Conservation (phyloP, 2,329 filamentous ascomycete genomes). For the Chlorencoelia australis region DNA sequence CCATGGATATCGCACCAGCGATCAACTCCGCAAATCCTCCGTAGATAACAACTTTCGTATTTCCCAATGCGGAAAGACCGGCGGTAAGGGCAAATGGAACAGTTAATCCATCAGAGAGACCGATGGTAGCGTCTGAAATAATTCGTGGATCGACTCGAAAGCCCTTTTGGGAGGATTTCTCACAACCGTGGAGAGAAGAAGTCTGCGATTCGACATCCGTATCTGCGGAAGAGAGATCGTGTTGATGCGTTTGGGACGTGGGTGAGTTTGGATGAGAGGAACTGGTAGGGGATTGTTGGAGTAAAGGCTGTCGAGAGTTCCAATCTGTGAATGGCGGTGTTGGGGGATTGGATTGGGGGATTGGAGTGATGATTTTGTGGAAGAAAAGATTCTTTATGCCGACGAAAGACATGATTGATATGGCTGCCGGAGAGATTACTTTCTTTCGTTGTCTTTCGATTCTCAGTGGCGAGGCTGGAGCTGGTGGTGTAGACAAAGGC, state of each 20-base stretch:
- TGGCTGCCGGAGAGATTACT: too few relatives aligned
- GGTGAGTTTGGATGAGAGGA: background rate
- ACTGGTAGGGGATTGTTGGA: conserved; percentile 1
- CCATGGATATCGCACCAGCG: conserved; percentile 53
- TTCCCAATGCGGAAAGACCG: conserved; percentile 39
- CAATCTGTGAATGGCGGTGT: conserved; percentile 8
- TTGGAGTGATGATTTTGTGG: conserved; percentile 10
- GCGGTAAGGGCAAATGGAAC: conserved; percentile 55
- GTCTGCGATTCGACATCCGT: conserved; percentile 21
- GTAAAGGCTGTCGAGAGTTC: conserved; percentile 14
- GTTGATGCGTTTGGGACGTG: background rate
- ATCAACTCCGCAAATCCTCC: conserved; percentile 52
- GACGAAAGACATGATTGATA: conserved; percentile 26
- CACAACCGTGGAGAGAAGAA: conserved; percentile 10
- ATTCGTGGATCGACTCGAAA: conserved; percentile 26
- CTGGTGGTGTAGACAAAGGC: too few relatives aligned
- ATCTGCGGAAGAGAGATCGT: conserved; percentile 10
- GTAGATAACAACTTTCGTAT: conserved; percentile 44
- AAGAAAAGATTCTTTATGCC: conserved; percentile 27
- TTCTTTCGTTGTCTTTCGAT: too few relatives aligned
- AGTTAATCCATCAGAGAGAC: conserved; percentile 51
- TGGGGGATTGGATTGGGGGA: conserved; percentile 3
- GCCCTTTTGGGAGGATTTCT: conserved; percentile 17
- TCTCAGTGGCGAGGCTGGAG: too few relatives aligned
- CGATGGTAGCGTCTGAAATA: conserved; percentile 47